Percentiles rank a stretch among this genome's conserved stretches.
phyloP scores from a whole-genome alignment of 192 early-diverging fungal species.

The Gryganskiella cystojenkinii region DNA sequence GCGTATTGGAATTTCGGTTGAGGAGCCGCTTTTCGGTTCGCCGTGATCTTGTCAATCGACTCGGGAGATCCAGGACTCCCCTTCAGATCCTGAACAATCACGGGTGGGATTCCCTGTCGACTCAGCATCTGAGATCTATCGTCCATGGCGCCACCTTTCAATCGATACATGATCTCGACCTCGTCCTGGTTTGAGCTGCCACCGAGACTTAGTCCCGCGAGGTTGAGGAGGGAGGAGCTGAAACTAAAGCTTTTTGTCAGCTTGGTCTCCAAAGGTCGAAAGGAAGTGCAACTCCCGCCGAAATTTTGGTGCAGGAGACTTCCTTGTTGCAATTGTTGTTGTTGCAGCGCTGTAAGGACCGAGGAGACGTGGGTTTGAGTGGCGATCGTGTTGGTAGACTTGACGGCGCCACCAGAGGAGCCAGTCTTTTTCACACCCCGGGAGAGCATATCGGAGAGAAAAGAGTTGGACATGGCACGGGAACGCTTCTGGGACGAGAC shows the following conservation, averaged over 20 bases:
- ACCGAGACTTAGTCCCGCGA: slow-evolving; percentile 11
- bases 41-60: slow-evolving; percentile 2
- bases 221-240: slow-evolving; percentile 19
- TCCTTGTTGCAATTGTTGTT: slow-evolving; percentile 14
- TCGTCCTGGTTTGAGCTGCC: not conserved
- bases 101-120: slow-evolving; percentile 15
- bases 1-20: slow-evolving; percentile 41
- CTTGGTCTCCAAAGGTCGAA: slow-evolving; percentile 7
- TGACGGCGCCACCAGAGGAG: slow-evolving; percentile 6
- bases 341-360: slow-evolving; percentile 11
- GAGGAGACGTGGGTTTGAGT: slow-evolving; percentile 28
- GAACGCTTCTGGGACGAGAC: slow-evolving; percentile 39
- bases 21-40: not conserved
- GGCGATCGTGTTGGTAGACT: slow-evolving; percentile 21
- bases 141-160: slow-evolving; percentile 23
- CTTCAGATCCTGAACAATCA: slow-evolving; percentile 28
- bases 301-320: slow-evolving; percentile 13
- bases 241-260: slow-evolving; percentile 25
- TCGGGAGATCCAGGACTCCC: slow-evolving; percentile 20
- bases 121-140: slow-evolving; percentile 26
- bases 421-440: slow-evolving; percentile 47
- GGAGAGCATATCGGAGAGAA: slow-evolving; percentile 46
- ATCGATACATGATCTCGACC: slow-evolving; percentile 15
- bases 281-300: not conserved
- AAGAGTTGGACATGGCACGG: slow-evolving; percentile 48